Conservation (phyloP, 1,284 basidiomycete genomes). For the Sanguinoderma infundibulare region DNA sequence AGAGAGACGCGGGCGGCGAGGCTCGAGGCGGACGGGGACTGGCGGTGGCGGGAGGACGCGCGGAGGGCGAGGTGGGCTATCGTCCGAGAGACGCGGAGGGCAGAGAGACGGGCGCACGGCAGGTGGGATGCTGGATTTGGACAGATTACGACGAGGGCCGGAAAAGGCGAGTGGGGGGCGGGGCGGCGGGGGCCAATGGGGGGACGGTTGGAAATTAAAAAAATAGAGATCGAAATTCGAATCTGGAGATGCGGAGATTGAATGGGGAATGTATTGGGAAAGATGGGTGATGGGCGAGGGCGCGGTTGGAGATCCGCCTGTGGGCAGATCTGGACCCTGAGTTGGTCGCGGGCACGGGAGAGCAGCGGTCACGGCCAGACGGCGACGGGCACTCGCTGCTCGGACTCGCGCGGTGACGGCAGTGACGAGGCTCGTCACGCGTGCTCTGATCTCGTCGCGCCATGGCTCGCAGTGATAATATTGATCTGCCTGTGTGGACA, state of each 20-base stretch:
- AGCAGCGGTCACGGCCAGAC: background rate
- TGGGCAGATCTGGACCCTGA: conserved; percentile 26
- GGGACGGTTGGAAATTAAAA: conserved; percentile 21
- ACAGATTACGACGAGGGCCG: conserved; percentile 24
- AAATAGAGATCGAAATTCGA: conserved; percentile 17
- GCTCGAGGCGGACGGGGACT: background rate
- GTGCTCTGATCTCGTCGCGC: conserved; percentile 2
- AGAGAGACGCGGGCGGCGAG: background rate
- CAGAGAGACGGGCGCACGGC: conserved; percentile 12
- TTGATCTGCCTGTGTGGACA: conserved; percentile 9
- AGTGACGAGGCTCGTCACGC: background rate
- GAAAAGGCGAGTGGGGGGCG: conserved; percentile 9
- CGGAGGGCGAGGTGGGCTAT: conserved; percentile 19
- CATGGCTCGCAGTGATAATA: conserved; percentile 14
- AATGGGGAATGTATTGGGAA: conserved; percentile 23
- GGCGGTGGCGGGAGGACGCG: background rate
- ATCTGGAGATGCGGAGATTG: conserved; percentile 24
- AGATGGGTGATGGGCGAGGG: conserved; percentile 18
- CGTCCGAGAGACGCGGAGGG: conserved; percentile 30
- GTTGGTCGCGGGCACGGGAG: conserved; percentile 5
- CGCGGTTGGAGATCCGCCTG: conserved; percentile 20
- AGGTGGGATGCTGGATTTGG: conserved; percentile 24
- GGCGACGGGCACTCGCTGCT: background rate
- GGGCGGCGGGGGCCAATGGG: conserved; percentile 17
- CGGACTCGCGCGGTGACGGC: background rate